Conservation (phyloP, 2,329 filamentous ascomycete species). For the Ambrosiella xylebori region DNA sequence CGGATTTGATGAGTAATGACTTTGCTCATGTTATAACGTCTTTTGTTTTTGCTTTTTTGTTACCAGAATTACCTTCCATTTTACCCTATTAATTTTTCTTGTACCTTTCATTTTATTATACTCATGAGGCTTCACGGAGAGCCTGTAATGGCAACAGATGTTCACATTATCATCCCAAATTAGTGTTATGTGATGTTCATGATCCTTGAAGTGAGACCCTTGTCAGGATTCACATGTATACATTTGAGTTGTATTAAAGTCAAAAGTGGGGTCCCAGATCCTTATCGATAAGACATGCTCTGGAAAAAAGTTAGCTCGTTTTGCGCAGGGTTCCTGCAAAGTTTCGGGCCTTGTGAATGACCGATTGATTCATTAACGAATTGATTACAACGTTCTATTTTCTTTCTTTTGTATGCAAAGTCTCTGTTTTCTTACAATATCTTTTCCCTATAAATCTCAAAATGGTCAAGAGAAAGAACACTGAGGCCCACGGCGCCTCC, state of each 20-base stretch:
- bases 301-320: constrained; percentile 7
- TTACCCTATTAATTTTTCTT: not conserved
- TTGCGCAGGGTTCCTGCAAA: not conserved
- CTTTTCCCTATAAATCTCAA: constrained; percentile 11
- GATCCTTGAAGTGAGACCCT: not conserved
- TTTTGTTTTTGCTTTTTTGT: not conserved
- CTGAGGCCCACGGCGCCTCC: constrained; percentile 19
- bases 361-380: not conserved
- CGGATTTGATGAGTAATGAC: constrained; percentile 1
- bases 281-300: constrained; percentile 14
- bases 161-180: not conserved
- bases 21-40: not conserved
- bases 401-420: constrained; percentile 2
- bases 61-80: not conserved
- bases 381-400: constrained; percentile 4
- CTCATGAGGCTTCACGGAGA: not conserved
- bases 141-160: not conserved
- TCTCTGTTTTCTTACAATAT: not conserved
- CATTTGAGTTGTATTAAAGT: not conserved
- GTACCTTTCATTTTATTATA: not conserved
- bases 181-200: too few species aligned
- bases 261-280: constrained; percentile 3
- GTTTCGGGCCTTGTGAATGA: not conserved
- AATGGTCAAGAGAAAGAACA: constrained; percentile 36
- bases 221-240: not conserved